Conservation (phyloP, 2,329 filamentous ascomycete genomes). For the Didymellaceae sp. region DNA sequence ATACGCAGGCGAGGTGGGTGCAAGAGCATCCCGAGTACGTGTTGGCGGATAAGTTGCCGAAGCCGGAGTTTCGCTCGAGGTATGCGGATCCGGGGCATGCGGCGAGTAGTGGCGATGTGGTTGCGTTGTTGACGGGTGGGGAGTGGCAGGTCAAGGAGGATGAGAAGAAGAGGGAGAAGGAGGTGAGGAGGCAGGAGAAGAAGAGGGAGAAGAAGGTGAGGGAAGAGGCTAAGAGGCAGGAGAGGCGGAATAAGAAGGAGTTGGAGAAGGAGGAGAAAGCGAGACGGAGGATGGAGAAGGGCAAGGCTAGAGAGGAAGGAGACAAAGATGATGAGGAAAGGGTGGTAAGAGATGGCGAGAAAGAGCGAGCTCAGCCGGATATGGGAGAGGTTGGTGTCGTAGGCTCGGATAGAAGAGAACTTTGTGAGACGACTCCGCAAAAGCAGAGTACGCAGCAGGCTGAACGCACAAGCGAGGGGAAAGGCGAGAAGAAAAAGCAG, state of each 20-base stretch:
- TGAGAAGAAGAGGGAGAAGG: not conserved
- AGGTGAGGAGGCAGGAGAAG: not conserved
- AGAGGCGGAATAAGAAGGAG: not conserved
- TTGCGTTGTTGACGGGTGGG: slow-evolving; percentile 54
- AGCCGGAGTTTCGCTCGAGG: slow-evolving; percentile 53
- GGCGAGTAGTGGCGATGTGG: slow-evolving; percentile 56
- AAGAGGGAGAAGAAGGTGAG: not conserved
- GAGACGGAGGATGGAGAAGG: too few species aligned
- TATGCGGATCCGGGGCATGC: slow-evolving; percentile 60
- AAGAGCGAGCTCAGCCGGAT: not conserved
- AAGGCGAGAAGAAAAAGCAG: not conserved
- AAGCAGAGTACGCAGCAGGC: not conserved
- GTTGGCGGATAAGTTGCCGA: slow-evolving; percentile 34
- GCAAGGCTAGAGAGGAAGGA: not conserved
- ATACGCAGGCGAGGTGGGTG: slow-evolving; percentile 54
- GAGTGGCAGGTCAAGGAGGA: not conserved
- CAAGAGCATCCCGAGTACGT: slow-evolving; percentile 50
- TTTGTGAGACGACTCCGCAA: not conserved
- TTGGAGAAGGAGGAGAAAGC: not conserved
- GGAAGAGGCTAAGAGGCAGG: not conserved
- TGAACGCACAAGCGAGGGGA: not conserved
- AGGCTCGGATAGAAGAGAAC: not conserved
- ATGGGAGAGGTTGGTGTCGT: too few species aligned
- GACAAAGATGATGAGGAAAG: not conserved
- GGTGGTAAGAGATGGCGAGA: not conserved